Evolutionary conservation across 805 yeast species (phyloP).

Genomic region (Millerozyma acaciae): DNA sequence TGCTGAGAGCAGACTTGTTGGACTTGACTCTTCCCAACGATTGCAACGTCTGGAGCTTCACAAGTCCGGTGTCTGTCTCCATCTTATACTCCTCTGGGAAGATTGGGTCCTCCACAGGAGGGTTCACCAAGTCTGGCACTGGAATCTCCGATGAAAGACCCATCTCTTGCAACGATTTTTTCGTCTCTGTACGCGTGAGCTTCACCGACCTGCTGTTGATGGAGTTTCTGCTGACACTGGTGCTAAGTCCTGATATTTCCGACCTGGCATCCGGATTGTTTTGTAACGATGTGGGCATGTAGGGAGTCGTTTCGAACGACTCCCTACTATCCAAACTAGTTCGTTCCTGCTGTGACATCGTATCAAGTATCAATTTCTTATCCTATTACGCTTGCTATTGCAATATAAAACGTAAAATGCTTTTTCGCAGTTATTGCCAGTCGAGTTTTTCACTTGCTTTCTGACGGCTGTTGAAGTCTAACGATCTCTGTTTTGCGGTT

Average conservation of each 20-base stretch:
- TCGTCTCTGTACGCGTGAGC: constrained; percentile 66
- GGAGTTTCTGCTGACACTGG: constrained; percentile 3
- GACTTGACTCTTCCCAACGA: constrained; percentile 51
- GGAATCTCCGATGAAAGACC: constrained; percentile 59
- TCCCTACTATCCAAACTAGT: constrained; percentile 1
- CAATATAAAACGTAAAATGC: no score
- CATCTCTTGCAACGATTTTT: constrained; percentile 57
- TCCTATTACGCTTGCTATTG: no score
- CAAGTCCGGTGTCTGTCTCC: constrained; percentile 86
- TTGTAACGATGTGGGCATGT: constrained; percentile 1
- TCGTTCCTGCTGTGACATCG: neutral
- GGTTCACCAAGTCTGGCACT: constrained; percentile 44
- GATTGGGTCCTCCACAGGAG: constrained; percentile 56
- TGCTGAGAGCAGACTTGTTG: neutral
- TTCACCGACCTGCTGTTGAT: constrained; percentile 25
- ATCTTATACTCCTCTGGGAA: constrained; percentile 91
- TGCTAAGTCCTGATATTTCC: constrained; percentile 27
- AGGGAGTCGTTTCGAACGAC: constrained; percentile 1
- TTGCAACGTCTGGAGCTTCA: constrained; percentile 70
- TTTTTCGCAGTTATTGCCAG: no score
- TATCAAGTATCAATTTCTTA: neutral
- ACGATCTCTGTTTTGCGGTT: no score
- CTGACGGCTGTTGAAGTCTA: no score
- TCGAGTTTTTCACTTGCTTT: no score
- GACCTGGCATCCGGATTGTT: constrained; percentile 44